Percentiles rank a stretch among this genome's conserved stretches.
Conservation (phyloP, 2,329 filamentous ascomycete genomes). For the Aspergillus novofumigatus region DNA sequence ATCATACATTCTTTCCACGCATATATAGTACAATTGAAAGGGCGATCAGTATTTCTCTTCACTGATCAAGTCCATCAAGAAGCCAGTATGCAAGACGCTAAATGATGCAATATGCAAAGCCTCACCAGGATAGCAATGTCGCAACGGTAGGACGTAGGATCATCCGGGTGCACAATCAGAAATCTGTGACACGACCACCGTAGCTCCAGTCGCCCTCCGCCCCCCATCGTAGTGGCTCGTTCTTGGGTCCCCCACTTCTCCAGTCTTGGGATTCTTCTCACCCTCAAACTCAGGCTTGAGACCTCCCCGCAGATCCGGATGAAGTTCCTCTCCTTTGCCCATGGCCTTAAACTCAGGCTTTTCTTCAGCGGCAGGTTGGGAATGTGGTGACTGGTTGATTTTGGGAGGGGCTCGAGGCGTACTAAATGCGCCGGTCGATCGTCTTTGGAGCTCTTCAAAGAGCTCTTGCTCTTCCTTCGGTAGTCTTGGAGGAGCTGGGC, state of each 20-base stretch:
- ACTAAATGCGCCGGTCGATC: slow-evolving; percentile 72
- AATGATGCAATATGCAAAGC: neutral
- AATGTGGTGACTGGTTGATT: slow-evolving; percentile 49
- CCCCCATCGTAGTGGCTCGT: slow-evolving; percentile 89
- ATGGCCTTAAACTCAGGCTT: slow-evolving; percentile 47
- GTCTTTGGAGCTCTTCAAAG: slow-evolving; percentile 79
- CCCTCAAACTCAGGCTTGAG: slow-evolving; percentile 89
- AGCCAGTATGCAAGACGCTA: neutral
- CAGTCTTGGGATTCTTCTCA: slow-evolving; percentile 86
- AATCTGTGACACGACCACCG: slow-evolving; percentile 92
- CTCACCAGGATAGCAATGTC: neutral
- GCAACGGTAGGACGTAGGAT: neutral
- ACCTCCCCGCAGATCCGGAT: slow-evolving; percentile 69
- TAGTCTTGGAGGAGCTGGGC: slow-evolving; percentile 76
- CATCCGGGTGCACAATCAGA: slow-evolving; percentile 42
- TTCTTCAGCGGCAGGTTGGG: slow-evolving; percentile 14
- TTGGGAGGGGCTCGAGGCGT: slow-evolving; percentile 49
- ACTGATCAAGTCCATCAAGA: neutral
- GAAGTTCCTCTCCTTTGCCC: slow-evolving; percentile 61
- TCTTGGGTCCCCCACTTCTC: slow-evolving; percentile 97
- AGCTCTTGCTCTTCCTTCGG: slow-evolving; percentile 85
- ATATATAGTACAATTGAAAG: neutral
- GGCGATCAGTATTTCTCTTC: neutral
- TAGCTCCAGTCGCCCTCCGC: slow-evolving; percentile 78
- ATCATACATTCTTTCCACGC: neutral